Evolutionary conservation across 148 eudicot species (phyloP).

Genomic region (Rhododendron simsii): DNA sequence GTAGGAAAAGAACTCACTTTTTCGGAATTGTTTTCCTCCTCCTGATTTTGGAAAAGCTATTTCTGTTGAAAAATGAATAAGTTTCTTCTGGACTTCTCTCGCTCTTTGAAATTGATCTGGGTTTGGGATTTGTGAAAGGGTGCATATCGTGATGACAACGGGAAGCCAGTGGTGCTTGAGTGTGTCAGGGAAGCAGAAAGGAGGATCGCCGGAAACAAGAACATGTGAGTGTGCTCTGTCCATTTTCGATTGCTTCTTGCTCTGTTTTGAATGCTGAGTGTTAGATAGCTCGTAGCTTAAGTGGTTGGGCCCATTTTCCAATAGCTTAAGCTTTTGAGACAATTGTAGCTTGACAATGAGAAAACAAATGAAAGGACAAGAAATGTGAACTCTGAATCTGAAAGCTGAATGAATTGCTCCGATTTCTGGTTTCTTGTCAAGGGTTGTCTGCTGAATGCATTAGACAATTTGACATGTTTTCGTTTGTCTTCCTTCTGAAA

Average conservation of each 20-base stretch:
- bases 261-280: neutral
- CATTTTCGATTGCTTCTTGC: neutral
- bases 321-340: neutral
- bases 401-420: neutral
- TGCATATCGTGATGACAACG: constrained; percentile 88
- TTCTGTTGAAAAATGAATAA: neutral
- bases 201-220: constrained; percentile 70
- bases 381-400: neutral
- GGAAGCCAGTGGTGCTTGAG: constrained; percentile 87
- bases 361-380: neutral
- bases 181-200: constrained; percentile 93
- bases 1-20: neutral
- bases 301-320: neutral
- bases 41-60: neutral
- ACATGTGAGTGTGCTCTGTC: constrained; percentile 56
- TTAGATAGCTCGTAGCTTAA: neutral
- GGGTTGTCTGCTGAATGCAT: neutral
- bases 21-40: neutral
- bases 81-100: neutral
- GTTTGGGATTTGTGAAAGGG: constrained; percentile 41
- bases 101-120: neutral
- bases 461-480: neutral
- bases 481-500: neutral
- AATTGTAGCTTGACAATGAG: neutral
- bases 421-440: neutral